Evolutionary conservation across 2,329 filamentous ascomycete species (phyloP), one percentile per base, ranked within the genome.

Genomic region (Xylariaceae sp.): DNA sequence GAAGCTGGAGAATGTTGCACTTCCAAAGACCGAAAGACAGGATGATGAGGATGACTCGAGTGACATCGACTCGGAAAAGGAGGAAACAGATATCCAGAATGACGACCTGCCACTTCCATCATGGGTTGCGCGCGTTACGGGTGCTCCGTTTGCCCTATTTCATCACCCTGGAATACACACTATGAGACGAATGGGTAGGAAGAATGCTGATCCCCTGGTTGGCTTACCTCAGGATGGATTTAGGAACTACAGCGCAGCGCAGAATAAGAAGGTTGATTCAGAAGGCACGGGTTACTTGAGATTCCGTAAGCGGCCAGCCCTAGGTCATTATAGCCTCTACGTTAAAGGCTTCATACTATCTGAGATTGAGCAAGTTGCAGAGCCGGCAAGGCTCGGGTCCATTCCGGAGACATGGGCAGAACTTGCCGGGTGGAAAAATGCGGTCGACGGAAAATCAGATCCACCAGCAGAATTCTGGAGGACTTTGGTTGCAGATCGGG

Each of bases 181-280:
- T 54, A 4, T 48, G 53, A 15, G 49, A 43, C n/a, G 31, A 37
- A 57, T 56, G 43, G 53, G 56, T 7, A 48, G 63, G 9, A 55
- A 48, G 26, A 63, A 66, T 42, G 63, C 64, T 4, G 64, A 67
- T 24, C 50, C 62, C 0, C 44, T 67, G 0, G 63, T 66, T 1
- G 64, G 63, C 0, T 12, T 48, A 2, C 61, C 61, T 1, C 42
- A 41, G 18, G 41, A 48, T 2, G 47, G 46, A 1, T 48, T 57
- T 3, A 37, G 55, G 12, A 63, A 54, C 31, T 66, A 66, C 44
- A 51, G 37, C 13, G 63, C 62, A 1, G 59, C 55, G 1, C 49
- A 57, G 19, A 50, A 42, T 29, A 53, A 52, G 17, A 30, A 38
- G 3, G 31, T 58, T 1, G 49, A 57, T 35, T 28, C 47, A 4